These are phyloP conservation scores for Bisporella sp. DNA, from an alignment of 2,329 filamentous ascomycete species.

Conservation along the genomic window DNA sequence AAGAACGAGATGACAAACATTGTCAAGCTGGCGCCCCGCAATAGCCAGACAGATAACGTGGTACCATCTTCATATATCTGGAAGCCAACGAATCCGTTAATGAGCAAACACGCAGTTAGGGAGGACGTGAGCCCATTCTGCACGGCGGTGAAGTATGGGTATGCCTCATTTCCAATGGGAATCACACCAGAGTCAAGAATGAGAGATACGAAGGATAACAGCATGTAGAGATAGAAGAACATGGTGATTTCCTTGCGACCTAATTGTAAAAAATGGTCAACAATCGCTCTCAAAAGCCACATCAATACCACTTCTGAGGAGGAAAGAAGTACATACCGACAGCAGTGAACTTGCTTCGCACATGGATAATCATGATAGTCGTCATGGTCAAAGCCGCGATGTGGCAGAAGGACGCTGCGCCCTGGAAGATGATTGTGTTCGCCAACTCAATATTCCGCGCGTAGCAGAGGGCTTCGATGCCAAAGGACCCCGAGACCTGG, in stretches of 20 bases:
- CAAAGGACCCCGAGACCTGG: slow-evolving; percentile 58
- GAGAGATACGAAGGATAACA: slow-evolving; percentile 81
- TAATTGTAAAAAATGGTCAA: slow-evolving; percentile 22
- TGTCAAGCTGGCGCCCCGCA: slow-evolving; percentile 67
- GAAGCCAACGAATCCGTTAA: slow-evolving; percentile 98
- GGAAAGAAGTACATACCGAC: slow-evolving; percentile 58
- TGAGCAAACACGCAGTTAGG: slow-evolving; percentile 79
- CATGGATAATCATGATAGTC: slow-evolving; percentile 93
- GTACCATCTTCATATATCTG: slow-evolving; percentile 98
- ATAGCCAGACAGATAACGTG: slow-evolving; percentile 84
- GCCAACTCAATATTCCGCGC: slow-evolving; percentile 91
- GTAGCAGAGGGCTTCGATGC: slow-evolving; percentile 87
- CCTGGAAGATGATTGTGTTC: slow-evolving; percentile 98
- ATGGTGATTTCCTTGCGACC: slow-evolving; percentile 66
- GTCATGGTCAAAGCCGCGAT: slow-evolving; percentile 89
- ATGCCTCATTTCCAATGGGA: slow-evolving; percentile 71
- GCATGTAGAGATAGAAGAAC: slow-evolving; percentile 96
- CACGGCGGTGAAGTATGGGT: slow-evolving; percentile 84
- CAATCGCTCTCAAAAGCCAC: slow-evolving; percentile 3
- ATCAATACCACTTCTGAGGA: background rate
- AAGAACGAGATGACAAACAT: slow-evolving; percentile 86
- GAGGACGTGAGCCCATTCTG: slow-evolving; percentile 83
- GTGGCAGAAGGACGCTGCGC: slow-evolving; percentile 84
- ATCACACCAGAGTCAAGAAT: slow-evolving; percentile 90
- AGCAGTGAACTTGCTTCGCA: slow-evolving; percentile 95